A percentile compares a stretch with the other conserved stretches of the same genome.
phyloP scores from a whole-genome alignment of 495 filamentous ascomycete species.

The Ramalina peruviana region DNA sequence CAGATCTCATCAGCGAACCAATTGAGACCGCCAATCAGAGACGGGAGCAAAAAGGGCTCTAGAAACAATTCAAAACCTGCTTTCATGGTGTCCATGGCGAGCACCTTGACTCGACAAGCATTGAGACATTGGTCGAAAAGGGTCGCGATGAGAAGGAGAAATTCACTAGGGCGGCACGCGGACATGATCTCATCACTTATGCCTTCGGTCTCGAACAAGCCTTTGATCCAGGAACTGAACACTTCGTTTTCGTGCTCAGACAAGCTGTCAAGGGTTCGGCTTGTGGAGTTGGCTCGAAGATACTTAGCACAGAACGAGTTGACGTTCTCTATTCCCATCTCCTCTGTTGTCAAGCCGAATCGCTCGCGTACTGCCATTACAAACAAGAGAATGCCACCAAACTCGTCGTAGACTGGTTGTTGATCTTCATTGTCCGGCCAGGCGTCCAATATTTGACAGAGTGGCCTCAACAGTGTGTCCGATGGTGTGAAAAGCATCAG shows the following conservation, averaged over 20 bases:
- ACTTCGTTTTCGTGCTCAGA: conserved; percentile 62
- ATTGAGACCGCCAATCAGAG: conserved; percentile 63
- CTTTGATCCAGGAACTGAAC: conserved; percentile 71
- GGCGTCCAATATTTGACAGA: conserved; percentile 72
- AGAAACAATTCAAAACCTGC: conserved; percentile 82
- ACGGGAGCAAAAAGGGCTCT: conserved; percentile 79
- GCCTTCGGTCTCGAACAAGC: conserved; percentile 71
- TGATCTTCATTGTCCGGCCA: conserved; percentile 94
- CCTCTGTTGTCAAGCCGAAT: conserved; percentile 54
- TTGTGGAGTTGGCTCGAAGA: conserved; percentile 48
- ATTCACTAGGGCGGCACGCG: conserved; percentile 82
- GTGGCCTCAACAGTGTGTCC: conserved; percentile 59
- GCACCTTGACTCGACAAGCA: conserved; percentile 52
- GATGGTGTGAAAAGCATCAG: conserved; percentile 74
- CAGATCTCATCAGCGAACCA: conserved; percentile 78
- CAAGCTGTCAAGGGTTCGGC: conserved; percentile 48
- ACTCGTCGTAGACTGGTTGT: conserved; percentile 94
- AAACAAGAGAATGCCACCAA: conserved; percentile 74
- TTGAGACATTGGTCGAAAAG: conserved; percentile 74
- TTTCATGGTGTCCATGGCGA: conserved; percentile 72
- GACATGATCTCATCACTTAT: conserved; percentile 85
- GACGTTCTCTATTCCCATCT: conserved; percentile 45
- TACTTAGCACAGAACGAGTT: conserved; percentile 71
- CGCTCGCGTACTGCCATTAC: conserved; percentile 73
- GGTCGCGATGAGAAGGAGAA: conserved; percentile 82